A percentile compares a stretch with the other conserved stretches of the same genome.
These are phyloP conservation scores for Coemansia sp. DNA, from an alignment of 371 early-diverging fungal genomes.

Conservation along the genomic window DNA sequence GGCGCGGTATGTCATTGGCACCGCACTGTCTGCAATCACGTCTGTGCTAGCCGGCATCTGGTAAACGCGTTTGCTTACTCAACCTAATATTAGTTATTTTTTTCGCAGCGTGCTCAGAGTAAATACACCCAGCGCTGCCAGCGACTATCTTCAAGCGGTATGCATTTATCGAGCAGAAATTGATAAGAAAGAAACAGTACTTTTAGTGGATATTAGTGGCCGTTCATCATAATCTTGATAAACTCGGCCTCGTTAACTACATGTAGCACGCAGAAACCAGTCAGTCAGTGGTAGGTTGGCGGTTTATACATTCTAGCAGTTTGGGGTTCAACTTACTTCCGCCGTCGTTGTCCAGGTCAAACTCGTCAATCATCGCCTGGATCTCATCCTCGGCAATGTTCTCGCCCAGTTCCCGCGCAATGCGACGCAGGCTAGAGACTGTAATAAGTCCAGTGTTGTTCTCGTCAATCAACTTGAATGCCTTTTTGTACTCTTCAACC, in stretches of 20 bases:
- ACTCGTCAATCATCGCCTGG: slow-evolving; percentile 79
- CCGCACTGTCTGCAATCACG: not conserved
- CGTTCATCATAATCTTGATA: slow-evolving; percentile 68
- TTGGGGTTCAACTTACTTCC: slow-evolving; percentile 57
- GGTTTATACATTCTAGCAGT: not conserved
- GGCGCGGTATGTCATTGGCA: slow-evolving; percentile 17
- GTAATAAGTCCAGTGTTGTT: slow-evolving; percentile 65
- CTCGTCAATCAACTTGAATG: slow-evolving; percentile 77
- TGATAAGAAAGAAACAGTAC: not conserved
- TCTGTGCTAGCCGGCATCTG: not conserved
- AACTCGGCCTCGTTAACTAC: slow-evolving; percentile 74
- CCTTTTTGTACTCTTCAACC: slow-evolving; percentile 72
- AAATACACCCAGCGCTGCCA: not conserved
- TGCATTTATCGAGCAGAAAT: not conserved
- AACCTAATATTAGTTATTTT: not conserved
- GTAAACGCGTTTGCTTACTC: not conserved
- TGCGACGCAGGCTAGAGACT: slow-evolving; percentile 59
- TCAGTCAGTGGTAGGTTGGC: not conserved
- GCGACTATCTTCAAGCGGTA: not conserved
- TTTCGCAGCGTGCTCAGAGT: not conserved
- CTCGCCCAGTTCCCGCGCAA: slow-evolving; percentile 78
- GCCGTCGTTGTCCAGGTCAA: slow-evolving; percentile 76
- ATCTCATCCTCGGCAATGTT: slow-evolving; percentile 70
- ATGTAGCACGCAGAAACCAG: not conserved
- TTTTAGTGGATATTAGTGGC: slow-evolving; percentile 10